Conservation (phyloP, 2,329 filamentous ascomycete species). For the Sarocladiaceae sp. region DNA sequence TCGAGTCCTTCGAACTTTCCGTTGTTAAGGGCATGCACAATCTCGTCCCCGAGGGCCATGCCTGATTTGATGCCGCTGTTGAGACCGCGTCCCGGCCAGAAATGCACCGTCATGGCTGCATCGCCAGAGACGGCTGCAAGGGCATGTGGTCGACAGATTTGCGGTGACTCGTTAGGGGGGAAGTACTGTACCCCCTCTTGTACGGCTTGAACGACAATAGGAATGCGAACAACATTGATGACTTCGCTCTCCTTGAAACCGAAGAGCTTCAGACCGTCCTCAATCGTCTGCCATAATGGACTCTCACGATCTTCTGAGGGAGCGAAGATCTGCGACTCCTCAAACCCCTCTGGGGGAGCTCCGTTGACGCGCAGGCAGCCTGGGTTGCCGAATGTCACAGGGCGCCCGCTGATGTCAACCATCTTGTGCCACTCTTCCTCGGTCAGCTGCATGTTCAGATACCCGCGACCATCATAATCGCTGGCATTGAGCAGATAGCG, state of each 20-base stretch:
- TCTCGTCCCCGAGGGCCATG: slow-evolving; percentile 27
- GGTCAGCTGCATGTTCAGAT: slow-evolving; percentile 30
- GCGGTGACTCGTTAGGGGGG: slow-evolving; percentile 19
- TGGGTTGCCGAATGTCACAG: slow-evolving; percentile 26
- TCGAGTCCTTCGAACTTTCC: slow-evolving; percentile 24
- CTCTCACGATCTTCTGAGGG: slow-evolving; percentile 23
- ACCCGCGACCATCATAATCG: slow-evolving; percentile 25
- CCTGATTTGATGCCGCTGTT: slow-evolving; percentile 31
- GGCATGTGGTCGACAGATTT: slow-evolving; percentile 21
- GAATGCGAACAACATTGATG: slow-evolving; percentile 29
- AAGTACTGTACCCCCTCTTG: slow-evolving; percentile 24
- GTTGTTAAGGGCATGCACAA: slow-evolving; percentile 24
- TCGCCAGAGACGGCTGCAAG: slow-evolving; percentile 29
- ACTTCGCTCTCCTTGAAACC: slow-evolving; percentile 29
- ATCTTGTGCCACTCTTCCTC: slow-evolving; percentile 30
- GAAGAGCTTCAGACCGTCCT: slow-evolving; percentile 29
- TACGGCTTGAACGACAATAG: slow-evolving; percentile 29
- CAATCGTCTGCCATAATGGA: slow-evolving; percentile 25
- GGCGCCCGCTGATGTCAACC: slow-evolving; percentile 23
- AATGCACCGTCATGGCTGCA: slow-evolving; percentile 30
- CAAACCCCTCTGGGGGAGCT: slow-evolving; percentile 23
- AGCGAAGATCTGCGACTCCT: slow-evolving; percentile 23
- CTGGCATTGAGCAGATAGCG: slow-evolving; percentile 30
- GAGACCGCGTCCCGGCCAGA: slow-evolving; percentile 29
- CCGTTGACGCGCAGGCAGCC: slow-evolving; percentile 25